A percentile compares a stretch with the other conserved stretches of the same genome.
phyloP scores from a whole-genome alignment of 129 eudicot species.

The Smallanthus sonchifolius region DNA sequence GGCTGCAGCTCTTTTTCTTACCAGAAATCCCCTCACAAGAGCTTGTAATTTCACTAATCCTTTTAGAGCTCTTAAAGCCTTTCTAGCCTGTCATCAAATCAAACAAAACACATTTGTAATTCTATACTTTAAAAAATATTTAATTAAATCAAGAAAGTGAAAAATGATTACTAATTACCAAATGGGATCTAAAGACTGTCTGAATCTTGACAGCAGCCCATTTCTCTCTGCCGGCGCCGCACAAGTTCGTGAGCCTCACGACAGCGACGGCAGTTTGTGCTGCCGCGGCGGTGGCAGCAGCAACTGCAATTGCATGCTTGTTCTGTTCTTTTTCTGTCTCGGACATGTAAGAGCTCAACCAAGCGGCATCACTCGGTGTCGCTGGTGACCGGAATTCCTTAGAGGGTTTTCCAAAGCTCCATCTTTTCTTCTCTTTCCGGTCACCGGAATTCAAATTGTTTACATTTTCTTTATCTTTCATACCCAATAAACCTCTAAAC shows the following conservation, averaged over 20 bases:
- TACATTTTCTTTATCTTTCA: slow-evolving; percentile 66
- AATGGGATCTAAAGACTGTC: slow-evolving; percentile 67
- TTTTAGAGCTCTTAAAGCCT: slow-evolving; percentile 80
- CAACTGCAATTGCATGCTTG: slow-evolving; percentile 95
- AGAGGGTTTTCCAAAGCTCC: slow-evolving; percentile 60
- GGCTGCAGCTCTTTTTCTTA: slow-evolving; percentile 79
- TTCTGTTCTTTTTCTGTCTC: slow-evolving; percentile 67
- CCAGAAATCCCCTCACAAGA: slow-evolving; percentile 84
- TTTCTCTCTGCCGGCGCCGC: slow-evolving; percentile 39
- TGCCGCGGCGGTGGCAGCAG: slow-evolving; percentile 93
- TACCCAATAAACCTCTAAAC: slow-evolving; percentile 71
- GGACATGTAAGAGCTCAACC: slow-evolving; percentile 58
- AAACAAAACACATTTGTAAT: not conserved
- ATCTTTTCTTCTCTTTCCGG: slow-evolving; percentile 55
- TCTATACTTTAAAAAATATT: not conserved
- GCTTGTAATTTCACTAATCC: slow-evolving; percentile 94
- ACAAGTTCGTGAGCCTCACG: slow-evolving; percentile 70
- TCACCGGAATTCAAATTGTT: slow-evolving; percentile 40
- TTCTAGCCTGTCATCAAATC: slow-evolving; percentile 55
- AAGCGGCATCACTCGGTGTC: slow-evolving; percentile 23
- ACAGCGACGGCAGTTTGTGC: slow-evolving; percentile 96
- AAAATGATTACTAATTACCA: slow-evolving; percentile 39
- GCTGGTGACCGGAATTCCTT: slow-evolving; percentile 32
- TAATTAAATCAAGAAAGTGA: not conserved
- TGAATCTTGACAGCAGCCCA: slow-evolving; percentile 85